Conservation (phyloP, 139 green algal species). For the Raphidocelis subcapitata region DNA sequence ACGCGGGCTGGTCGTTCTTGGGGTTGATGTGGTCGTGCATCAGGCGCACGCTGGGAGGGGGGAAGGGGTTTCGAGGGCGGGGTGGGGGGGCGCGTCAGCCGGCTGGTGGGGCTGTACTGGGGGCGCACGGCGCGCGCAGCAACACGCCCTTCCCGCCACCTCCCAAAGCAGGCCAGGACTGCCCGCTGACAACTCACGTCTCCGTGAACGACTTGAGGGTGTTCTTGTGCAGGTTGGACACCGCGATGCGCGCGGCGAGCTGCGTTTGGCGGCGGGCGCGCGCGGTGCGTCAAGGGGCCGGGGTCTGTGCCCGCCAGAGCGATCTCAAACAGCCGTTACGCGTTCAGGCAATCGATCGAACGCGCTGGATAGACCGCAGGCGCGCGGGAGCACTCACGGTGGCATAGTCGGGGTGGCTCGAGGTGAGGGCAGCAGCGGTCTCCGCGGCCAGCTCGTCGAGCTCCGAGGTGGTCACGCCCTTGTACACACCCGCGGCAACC, state of each 20-base stretch:
- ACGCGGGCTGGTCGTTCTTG: constrained; percentile 79
- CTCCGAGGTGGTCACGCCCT: constrained; percentile 95
- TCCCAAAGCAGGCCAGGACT: neutral
- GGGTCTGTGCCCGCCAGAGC: neutral
- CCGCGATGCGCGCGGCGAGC: constrained; percentile 96
- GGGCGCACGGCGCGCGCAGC: neutral
- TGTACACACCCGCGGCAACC: constrained; percentile 93
- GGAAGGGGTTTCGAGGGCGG: no score
- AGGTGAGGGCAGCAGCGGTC: constrained; percentile 96
- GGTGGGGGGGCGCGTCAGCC: neutral
- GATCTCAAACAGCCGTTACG: neutral
- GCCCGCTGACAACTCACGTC: constrained; percentile 59
- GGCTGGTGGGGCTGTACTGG: neutral
- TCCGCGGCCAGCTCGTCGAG: constrained; percentile 98
- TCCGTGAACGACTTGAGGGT: constrained; percentile 97
- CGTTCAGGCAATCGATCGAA: no score
- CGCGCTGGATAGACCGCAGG: neutral
- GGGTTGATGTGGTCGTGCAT: constrained; percentile 93
- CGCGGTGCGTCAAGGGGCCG: neutral
- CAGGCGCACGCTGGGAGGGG: constrained; percentile 79
- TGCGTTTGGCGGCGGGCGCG: constrained; percentile 46
- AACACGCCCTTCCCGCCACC: neutral
- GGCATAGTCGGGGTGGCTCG: constrained; percentile 98
- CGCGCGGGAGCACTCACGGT: constrained; percentile 52
- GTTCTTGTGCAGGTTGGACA: constrained; percentile 99